Evolutionary conservation across 306 rosid species (phyloP).

Genomic region (Macrotyloma uniflorum): DNA sequence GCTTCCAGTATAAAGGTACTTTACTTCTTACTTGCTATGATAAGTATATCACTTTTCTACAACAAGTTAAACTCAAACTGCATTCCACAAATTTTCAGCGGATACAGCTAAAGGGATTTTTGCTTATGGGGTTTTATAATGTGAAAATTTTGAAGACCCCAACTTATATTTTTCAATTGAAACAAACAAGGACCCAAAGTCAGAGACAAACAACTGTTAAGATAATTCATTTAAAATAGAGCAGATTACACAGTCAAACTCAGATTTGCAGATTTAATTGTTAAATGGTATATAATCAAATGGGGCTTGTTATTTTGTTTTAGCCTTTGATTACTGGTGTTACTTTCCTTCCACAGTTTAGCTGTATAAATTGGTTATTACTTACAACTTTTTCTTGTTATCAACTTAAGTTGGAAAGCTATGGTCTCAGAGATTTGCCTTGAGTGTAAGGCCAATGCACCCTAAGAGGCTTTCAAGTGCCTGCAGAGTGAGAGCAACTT

Average conservation of each 20-base stretch:
- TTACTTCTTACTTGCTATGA: not conserved
- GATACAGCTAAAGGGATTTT: not conserved
- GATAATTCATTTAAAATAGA: not conserved
- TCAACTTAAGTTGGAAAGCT: slow-evolving; percentile 53
- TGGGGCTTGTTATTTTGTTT: slow-evolving; percentile 25
- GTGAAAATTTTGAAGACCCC: not conserved
- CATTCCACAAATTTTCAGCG: slow-evolving; percentile 6
- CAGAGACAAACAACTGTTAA: not conserved
- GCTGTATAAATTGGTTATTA: not conserved
- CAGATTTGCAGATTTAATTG: not conserved
- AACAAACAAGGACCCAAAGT: not conserved
- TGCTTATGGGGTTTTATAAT: not conserved
- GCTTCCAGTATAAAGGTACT: slow-evolving; percentile 43
- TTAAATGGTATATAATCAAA: not conserved
- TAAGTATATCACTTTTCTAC: not conserved
- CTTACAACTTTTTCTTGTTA: not conserved
- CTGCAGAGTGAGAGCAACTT: slow-evolving; percentile 63
- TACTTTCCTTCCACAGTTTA: not conserved
- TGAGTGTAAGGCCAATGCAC: slow-evolving; percentile 50
- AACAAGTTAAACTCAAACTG: not conserved
- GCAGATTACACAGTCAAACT: not conserved
- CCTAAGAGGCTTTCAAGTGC: slow-evolving; percentile 52
- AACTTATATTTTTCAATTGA: not conserved
- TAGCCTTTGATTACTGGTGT: not conserved
- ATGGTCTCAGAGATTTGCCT: slow-evolving; percentile 53